Percentiles rank a stretch among this genome's conserved stretches.
phyloP scores from a whole-genome alignment of 495 filamentous ascomycete genomes.

The Diplogelasinospora grovesii region DNA sequence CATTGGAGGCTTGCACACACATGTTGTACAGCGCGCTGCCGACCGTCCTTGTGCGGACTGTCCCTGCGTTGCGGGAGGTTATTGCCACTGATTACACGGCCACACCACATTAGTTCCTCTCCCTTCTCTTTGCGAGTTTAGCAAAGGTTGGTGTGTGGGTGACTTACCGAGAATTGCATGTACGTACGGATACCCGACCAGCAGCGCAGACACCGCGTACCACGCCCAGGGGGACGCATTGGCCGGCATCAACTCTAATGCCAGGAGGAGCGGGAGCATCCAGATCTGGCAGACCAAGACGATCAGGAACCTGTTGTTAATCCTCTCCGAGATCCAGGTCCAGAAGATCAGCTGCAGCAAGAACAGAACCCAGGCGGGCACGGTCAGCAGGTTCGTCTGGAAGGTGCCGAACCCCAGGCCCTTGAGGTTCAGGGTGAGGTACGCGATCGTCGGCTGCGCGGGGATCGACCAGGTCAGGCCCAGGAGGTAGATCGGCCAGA shows the following conservation, averaged over 20 bases:
- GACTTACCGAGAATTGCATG: slow-evolving; percentile 19
- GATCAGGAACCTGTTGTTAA: slow-evolving; percentile 48
- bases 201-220: slow-evolving; percentile 42
- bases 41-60: slow-evolving; percentile 60
- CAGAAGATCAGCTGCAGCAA: slow-evolving; percentile 28
- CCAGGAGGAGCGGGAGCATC: slow-evolving; percentile 47
- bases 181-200: slow-evolving; percentile 29
- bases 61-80: slow-evolving; percentile 15
- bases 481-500: slow-evolving; percentile 65
- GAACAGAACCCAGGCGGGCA: slow-evolving; percentile 44
- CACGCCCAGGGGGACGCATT: slow-evolving; percentile 35
- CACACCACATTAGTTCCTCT: too few relatives aligned
- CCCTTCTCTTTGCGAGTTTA: too few relatives aligned
- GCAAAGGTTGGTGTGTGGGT: background rate
- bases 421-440: slow-evolving; percentile 57
- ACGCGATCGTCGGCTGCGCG: slow-evolving; percentile 41
- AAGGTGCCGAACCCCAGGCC: slow-evolving; percentile 60
- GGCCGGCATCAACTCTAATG: slow-evolving; percentile 37
- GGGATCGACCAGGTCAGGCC: slow-evolving; percentile 55
- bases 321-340: slow-evolving; percentile 51
- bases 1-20: slow-evolving; percentile 58
- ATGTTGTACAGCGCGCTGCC: slow-evolving; percentile 66
- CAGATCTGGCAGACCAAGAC: slow-evolving; percentile 46
- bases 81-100: too few relatives aligned
- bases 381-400: slow-evolving; percentile 60